Base-by-base conservation (phyloP, 2,329 filamentous ascomycete species). In the Zymoseptoria crescenta region DNA sequence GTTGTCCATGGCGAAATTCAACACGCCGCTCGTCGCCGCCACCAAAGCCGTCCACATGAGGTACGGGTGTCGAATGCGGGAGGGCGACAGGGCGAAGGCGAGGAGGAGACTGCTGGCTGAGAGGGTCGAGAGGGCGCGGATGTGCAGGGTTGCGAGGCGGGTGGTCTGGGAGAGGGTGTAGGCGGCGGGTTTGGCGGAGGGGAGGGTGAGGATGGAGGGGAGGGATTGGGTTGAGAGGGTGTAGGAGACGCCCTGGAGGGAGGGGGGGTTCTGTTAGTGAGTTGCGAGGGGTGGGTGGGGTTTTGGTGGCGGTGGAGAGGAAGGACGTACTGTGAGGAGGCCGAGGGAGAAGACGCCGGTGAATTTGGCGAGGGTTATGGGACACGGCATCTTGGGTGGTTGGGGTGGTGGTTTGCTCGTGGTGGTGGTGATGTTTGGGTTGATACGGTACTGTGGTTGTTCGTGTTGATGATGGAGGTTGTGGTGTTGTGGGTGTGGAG, bases 341-440 rank as follows among this genome's bases (percentile, higher is more conserved):
- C 93, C 93, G 59, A 96, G 82, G 68, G 88, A 93, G 66, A 96
- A 84, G 55, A 91, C 95, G 70, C 93, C 93, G 67, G 96, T 88
- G 74, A 96, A 96, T 79, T 97, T 96, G 78, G 89, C 85, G 74
- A 88, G 77, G 58, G 89, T 86, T 70, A 96, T 80, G 70, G 85
- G 84, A 69, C 67, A 59, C 13, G 70, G 67, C 72, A 74, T 74
- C 8, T 19, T 70, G 63, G 55, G 41, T 45, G 35, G 30, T 10
- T 9, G 30, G 8, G 10, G 30, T 1, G 30, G 30, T 35, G 56
- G 56, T 56, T n/a, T 53, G 9, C 8, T 28, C 35, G 28, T 35
- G 24, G 51, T 52, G 19, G 28, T 35, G 24, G 51, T 52, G 19
- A 45, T 54, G 27, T 45, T 49, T 24, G 41, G 24, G 41, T 50